Percentiles rank a stretch among this genome's conserved stretches.
Conservation (phyloP, 2,329 filamentous ascomycete genomes). For the Graphiopsis chlorocephala region DNA sequence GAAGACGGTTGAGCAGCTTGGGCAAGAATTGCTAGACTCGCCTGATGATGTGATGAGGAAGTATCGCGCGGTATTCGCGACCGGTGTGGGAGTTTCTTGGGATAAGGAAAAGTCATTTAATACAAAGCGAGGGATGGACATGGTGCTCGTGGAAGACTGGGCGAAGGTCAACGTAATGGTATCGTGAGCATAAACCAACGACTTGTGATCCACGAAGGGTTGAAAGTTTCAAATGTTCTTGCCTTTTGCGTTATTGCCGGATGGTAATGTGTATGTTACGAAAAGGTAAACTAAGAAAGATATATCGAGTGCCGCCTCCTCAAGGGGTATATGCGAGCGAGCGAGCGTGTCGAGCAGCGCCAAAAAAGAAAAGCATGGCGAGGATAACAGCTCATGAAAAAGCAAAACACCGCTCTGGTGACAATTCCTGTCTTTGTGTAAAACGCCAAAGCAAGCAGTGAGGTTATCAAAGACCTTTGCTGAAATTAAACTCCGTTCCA, state of each 20-base stretch:
- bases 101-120: constrained; percentile 55
- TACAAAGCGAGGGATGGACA: constrained; percentile 44
- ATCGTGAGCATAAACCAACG: background rate
- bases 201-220: background rate
- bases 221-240: background rate
- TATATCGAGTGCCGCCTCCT: constrained; percentile 5
- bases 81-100: constrained; percentile 60
- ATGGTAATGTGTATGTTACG: background rate
- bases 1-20: constrained; percentile 49
- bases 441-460: constrained; percentile 1
- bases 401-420: background rate
- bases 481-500: background rate
- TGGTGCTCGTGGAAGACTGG: constrained; percentile 46
- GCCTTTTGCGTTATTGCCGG: background rate
- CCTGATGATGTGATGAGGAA: constrained; percentile 53
- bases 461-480: background rate
- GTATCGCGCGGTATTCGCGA: constrained; percentile 61
- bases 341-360: constrained; percentile 9
- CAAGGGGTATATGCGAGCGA: constrained; percentile 17
- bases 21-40: constrained; percentile 46
- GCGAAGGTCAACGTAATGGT: constrained; percentile 21
- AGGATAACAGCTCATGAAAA: background rate
- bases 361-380: background rate
- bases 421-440: background rate
- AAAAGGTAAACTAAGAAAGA: background rate